Percentiles rank a stretch among this genome's conserved stretches.
phyloP scores from a whole-genome alignment of 2,329 filamentous ascomycete genomes.

The Ophiostoma fasciatum region DNA sequence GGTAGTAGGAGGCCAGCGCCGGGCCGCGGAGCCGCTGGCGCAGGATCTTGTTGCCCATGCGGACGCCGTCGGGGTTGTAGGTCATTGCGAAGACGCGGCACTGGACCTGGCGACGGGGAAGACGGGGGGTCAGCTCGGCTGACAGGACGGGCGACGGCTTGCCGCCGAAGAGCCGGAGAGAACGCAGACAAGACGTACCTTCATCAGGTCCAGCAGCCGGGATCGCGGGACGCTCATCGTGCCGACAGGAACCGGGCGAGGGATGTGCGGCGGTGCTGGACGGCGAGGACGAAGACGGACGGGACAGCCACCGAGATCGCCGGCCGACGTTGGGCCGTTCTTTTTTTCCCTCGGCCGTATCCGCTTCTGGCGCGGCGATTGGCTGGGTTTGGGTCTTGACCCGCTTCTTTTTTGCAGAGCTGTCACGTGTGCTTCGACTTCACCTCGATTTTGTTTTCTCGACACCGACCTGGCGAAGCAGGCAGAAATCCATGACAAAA shows the following conservation, averaged over 20 bases:
- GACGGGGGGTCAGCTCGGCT: not conserved
- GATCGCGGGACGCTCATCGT: constrained; percentile 49
- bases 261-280: too few species aligned
- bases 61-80: constrained; percentile 71
- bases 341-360: too few species aligned
- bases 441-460: too few species aligned
- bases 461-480: too few species aligned
- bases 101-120: constrained; percentile 46
- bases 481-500: too few species aligned
- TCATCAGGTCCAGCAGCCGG: constrained; percentile 57
- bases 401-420: too few species aligned
- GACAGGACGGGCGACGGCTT: not conserved
- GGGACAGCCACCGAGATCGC: too few species aligned
- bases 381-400: too few species aligned
- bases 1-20: constrained; percentile 75
- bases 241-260: constrained; percentile 19
- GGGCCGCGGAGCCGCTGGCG: constrained; percentile 81
- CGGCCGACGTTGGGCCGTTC: too few species aligned
- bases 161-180: not conserved
- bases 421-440: too few species aligned
- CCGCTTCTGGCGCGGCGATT: too few species aligned
- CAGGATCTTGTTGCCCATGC: constrained; percentile 83
- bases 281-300: too few species aligned
- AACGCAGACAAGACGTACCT: constrained; percentile 38
- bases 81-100: constrained; percentile 83